These are phyloP conservation scores for Protoeuglena noctilucae DNA, from an alignment of 139 green algal genomes.

Conservation along the genomic window DNA sequence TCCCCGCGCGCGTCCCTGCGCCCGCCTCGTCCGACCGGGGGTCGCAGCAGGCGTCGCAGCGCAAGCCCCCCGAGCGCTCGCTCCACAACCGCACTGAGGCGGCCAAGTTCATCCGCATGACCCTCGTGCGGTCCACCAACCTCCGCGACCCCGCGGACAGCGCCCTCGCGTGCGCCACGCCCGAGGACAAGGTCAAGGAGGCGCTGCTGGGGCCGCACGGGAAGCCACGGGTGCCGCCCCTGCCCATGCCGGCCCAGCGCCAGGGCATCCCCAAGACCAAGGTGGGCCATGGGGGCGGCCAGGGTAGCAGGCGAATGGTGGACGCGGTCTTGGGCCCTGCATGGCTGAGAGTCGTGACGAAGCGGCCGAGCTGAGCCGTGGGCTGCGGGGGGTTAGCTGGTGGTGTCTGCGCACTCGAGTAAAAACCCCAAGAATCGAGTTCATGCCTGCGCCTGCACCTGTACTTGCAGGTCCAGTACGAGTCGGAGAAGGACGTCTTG, in stretches of 20 bases:
- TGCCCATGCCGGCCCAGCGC: background rate
- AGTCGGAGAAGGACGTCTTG: slow-evolving; percentile 45
- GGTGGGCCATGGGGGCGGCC: no score
- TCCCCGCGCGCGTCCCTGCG: background rate
- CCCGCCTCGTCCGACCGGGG: background rate
- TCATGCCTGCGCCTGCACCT: no score
- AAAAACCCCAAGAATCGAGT: no score
- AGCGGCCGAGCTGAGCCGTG: no score
- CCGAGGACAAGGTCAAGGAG: slow-evolving; percentile 20
- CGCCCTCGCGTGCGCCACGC: slow-evolving; percentile 10
- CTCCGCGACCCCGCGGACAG: slow-evolving; percentile 30
- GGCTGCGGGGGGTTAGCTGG: no score
- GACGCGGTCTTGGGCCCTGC: no score
- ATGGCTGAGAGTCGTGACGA: no score
- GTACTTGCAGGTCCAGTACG: no score
- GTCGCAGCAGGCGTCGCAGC: slow-evolving; percentile 2
- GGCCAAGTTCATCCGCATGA: slow-evolving; percentile 63
- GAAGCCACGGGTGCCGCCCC: background rate
- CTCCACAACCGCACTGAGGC: slow-evolving; percentile 37
- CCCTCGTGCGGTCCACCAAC: slow-evolving; percentile 60
- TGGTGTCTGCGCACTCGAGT: no score
- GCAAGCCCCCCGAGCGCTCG: slow-evolving; percentile 11
- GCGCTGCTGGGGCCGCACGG: slow-evolving; percentile 14
- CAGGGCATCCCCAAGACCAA: slow-evolving; percentile 39
- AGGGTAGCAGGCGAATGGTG: no score